These are phyloP conservation scores for Pleurotus pulmonarius DNA, from an alignment of 768 basidiomycete genomes.

Conservation along the genomic window DNA sequence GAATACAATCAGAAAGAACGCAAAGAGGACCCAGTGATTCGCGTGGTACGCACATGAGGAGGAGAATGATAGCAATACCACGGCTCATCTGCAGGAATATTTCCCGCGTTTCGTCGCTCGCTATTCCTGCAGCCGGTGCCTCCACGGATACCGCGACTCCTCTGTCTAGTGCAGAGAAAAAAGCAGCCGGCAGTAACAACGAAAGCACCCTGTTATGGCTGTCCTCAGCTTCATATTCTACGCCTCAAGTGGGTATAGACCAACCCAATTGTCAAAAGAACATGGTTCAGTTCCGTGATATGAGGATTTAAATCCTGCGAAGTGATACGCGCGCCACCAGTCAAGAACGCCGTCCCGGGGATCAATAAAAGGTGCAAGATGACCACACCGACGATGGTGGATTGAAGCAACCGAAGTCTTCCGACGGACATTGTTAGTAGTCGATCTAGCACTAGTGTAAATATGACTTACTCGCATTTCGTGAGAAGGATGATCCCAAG, in stretches of 20 bases:
- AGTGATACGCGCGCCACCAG: conserved; percentile 63
- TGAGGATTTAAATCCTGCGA: conserved; percentile 70
- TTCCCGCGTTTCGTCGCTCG: conserved; percentile 40
- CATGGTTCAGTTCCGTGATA: conserved; percentile 62
- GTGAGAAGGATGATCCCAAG: conserved; percentile 64
- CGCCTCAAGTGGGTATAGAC: not conserved
- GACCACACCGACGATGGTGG: conserved; percentile 69
- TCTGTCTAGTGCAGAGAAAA: conserved; percentile 56
- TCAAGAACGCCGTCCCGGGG: conserved; percentile 68
- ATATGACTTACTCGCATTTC: conserved; percentile 61
- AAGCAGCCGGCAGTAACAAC: conserved; percentile 61
- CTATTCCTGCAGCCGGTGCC: conserved; percentile 16
- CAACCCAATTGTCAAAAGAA: conserved; percentile 65
- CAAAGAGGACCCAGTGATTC: no score
- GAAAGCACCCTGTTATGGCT: conserved; percentile 46
- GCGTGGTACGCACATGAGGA: conserved; percentile 43
- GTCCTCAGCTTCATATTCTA: not conserved
- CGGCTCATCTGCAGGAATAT: conserved; percentile 60
- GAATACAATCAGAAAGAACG: not conserved
- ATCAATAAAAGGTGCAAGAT: conserved; percentile 71
- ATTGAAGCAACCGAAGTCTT: conserved; percentile 62
- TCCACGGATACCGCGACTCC: conserved; percentile 17
- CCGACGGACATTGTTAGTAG: not conserved
- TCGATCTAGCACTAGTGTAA: not conserved
- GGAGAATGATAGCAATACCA: conserved; percentile 60